Conservation (phyloP, 306 rosid species). For the Hylodesmum podocarpum region DNA sequence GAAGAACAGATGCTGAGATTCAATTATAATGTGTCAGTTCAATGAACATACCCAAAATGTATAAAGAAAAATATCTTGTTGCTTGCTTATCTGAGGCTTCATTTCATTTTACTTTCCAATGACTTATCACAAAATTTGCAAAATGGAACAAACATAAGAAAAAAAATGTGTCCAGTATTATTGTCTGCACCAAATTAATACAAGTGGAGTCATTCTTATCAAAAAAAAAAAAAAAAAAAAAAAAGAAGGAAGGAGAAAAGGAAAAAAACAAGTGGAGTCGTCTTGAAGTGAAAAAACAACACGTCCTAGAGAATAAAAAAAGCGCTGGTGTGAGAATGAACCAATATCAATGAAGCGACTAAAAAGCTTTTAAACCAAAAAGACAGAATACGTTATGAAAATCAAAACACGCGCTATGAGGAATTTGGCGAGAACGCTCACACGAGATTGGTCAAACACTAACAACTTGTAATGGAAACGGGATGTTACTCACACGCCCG, state of each 20-base stretch:
- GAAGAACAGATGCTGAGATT: neutral
- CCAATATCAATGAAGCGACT: constrained; percentile 24
- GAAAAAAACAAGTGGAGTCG: neutral
- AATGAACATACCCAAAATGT: constrained; percentile 2
- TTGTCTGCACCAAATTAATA: constrained; percentile 12
- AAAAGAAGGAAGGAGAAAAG: no score
- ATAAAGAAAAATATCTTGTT: neutral
- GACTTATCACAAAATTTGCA: neutral
- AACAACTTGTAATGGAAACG: neutral
- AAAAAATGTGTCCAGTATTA: neutral
- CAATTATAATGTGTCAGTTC: constrained; percentile 14
- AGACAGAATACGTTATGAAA: neutral
- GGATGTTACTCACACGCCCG: neutral
- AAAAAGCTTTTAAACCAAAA: constrained; percentile 6
- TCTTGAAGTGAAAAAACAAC: neutral
- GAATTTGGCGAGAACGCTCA: neutral
- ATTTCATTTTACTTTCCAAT: neutral
- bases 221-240: no score
- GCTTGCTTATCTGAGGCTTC: neutral
- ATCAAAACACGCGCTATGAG: neutral
- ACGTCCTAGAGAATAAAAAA: neutral
- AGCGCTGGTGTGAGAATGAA: constrained; percentile 22
- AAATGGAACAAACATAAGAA: neutral
- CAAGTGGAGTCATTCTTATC: constrained; percentile 1
- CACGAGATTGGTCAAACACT: neutral